Percentiles rank a stretch among this genome's conserved stretches.
These are phyloP conservation scores for Fermentozyma sake DNA, from an alignment of 1,139 yeast species.

Conservation along the genomic window DNA sequence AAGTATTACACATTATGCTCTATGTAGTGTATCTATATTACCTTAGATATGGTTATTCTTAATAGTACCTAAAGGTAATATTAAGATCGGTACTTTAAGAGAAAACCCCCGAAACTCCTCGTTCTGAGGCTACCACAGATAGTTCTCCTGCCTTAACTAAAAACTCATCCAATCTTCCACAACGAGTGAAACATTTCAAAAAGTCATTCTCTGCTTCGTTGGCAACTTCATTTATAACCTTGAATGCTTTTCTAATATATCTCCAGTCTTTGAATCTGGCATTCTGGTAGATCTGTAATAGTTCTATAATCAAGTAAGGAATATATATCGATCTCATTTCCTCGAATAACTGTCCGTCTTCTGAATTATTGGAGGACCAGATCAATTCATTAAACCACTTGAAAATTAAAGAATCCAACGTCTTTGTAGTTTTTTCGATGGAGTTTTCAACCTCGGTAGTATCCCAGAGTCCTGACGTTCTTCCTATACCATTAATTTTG, in stretches of 20 bases:
- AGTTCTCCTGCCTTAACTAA: slow-evolving; percentile 55
- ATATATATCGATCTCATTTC: slow-evolving; percentile 63
- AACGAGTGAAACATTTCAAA: slow-evolving; percentile 48
- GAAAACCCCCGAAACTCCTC: slow-evolving; percentile 31
- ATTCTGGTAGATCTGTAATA: slow-evolving; percentile 50
- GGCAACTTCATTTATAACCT: slow-evolving; percentile 50
- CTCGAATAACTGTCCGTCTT: slow-evolving; percentile 21
- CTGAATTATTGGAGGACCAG: slow-evolving; percentile 6
- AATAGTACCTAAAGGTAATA: no score
- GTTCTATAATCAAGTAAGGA: slow-evolving; percentile 67
- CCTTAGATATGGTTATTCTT: no score
- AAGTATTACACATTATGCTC: no score
- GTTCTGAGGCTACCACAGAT: slow-evolving; percentile 44
- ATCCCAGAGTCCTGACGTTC: slow-evolving; percentile 18
- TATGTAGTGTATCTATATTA: no score
- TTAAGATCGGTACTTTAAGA: no score
- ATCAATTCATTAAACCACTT: slow-evolving; percentile 31
- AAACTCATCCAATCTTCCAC: slow-evolving; percentile 63
- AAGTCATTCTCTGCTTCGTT: slow-evolving; percentile 38
- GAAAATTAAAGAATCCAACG: slow-evolving; percentile 22
- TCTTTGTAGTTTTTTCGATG: slow-evolving; percentile 32
- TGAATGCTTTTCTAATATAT: slow-evolving; percentile 50
- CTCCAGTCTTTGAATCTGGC: slow-evolving; percentile 36
- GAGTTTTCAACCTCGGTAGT: slow-evolving; percentile 33
- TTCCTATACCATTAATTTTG: slow-evolving; percentile 13